Base-by-base conservation (phyloP, 1,284 basidiomycete genomes). In the Ceratobasidium sp. region DNA sequence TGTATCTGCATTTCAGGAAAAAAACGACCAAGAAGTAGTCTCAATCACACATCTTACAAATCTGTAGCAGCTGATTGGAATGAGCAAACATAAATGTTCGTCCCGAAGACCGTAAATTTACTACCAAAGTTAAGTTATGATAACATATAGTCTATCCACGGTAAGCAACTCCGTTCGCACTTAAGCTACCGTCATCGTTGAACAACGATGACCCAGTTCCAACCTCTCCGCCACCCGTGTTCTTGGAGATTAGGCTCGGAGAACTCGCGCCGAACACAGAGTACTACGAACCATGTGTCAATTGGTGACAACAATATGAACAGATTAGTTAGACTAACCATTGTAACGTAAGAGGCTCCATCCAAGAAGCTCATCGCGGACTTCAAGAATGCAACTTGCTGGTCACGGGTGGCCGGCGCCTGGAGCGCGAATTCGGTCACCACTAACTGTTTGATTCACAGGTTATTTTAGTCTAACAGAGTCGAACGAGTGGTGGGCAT, bases 391-490 rank as follows among this genome's bases (percentile, higher is more conserved):
- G 50, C 47, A 22, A 74, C 27, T 53, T 74, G 73, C 48, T 74
- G 73, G 19, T 66, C 73, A 47, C 66, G 66, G 11, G 31, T 50
- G 1, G 73, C 63, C 7, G 73, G 73, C 8, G 45, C n/a, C 14
- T 44, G 14, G 7, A 74, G 64, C n/a, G 73, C 73, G 27, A 74
- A 74, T 53, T 74, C 73, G 27, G 63, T 33, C 3, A 74, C 53
- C 19, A 74, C 33, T 22, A 66, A 51, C 47, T 66, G 31, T 36
- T 59, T 15, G 15, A 29, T 14, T 6, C 9, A 47, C 8, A 29
- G n/a, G n/a, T 48, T 2, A n/a, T 4, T 41, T 41, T 11, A 41
- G 36, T 41, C 36, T 5, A 4, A 41, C 11, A 41, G 11, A 5
- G 27, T 31, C 22, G 7, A 56, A 14, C 2, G 5, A 9, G 47